These are phyloP conservation scores for Iris pallida DNA, from an alignment of 116 monocot genomes.

Conservation along the genomic window DNA sequence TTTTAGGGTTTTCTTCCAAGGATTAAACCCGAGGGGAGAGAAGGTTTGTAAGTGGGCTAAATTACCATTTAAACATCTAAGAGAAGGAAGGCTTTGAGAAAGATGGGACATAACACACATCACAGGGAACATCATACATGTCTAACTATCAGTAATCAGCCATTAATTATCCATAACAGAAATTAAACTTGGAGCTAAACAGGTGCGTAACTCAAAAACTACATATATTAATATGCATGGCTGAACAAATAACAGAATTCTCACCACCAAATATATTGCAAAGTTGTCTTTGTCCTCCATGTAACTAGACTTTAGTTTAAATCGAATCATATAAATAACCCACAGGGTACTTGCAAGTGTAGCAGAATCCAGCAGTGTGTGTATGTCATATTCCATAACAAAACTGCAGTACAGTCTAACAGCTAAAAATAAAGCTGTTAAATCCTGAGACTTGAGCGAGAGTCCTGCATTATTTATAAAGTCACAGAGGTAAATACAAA, in stretches of 20 bases:
- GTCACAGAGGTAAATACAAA: not conserved
- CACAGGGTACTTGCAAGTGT: conserved; percentile 37
- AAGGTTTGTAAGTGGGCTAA: too few species aligned
- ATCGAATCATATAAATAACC: conserved; percentile 54
- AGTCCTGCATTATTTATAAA: conserved; percentile 25
- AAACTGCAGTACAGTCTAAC: conserved; percentile 42
- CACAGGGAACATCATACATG: too few species aligned
- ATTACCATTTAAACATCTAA: too few species aligned
- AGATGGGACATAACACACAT: too few species aligned
- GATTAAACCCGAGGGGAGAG: too few species aligned
- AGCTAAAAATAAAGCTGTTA: conserved; percentile 49
- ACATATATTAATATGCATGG: too few species aligned
- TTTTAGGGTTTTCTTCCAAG: too few species aligned
- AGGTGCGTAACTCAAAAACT: too few species aligned
- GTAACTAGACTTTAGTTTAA: conserved; percentile 44
- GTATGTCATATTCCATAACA: conserved; percentile 44
- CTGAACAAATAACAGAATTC: not conserved
- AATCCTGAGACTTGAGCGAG: conserved; percentile 50
- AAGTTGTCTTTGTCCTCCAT: conserved; percentile 38
- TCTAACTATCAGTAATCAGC: too few species aligned
- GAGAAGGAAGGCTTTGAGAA: too few species aligned
- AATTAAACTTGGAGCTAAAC: too few species aligned
- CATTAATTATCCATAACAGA: too few species aligned
- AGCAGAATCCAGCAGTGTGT: conserved; percentile 32
- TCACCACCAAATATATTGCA: conserved; percentile 33